Conservation (phyloP, 106 monocot species). For the Dioscorea dumetorum region DNA sequence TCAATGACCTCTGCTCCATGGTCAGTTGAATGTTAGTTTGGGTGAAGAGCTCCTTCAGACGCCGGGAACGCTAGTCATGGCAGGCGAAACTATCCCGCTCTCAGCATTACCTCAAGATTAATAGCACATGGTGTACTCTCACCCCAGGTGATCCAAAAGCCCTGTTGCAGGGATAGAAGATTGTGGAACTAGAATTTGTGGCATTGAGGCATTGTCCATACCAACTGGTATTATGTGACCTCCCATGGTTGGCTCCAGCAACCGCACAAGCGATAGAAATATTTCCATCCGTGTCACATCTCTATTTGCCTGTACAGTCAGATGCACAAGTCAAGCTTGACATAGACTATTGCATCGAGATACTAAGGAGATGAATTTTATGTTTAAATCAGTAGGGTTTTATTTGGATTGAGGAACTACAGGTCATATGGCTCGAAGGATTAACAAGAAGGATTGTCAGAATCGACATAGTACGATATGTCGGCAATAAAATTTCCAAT, state of each 20-base stretch:
- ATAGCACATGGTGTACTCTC: neutral
- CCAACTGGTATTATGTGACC: constrained; percentile 9
- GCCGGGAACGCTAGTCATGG: constrained; percentile 57
- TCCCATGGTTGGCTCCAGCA: constrained; percentile 46
- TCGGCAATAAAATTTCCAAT: too few species aligned
- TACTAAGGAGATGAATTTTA: neutral
- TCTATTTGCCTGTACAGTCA: constrained; percentile 61
- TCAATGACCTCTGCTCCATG: neutral
- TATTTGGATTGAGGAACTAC: neutral
- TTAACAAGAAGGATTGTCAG: neutral
- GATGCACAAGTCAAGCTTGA: neutral
- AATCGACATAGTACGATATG: neutral
- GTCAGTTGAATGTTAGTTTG: constrained; percentile 4
- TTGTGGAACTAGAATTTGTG: constrained; percentile 14
- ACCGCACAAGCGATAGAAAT: constrained; percentile 63
- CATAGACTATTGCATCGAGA: too few species aligned
- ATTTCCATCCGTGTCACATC: constrained; percentile 94
- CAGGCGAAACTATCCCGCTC: constrained; percentile 31
- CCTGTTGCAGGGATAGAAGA: constrained; percentile 44
- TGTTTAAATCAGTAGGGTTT: neutral
- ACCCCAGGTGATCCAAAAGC: constrained; percentile 13
- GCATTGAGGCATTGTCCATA: constrained; percentile 15
- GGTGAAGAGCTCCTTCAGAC: constrained; percentile 1
- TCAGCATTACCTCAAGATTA: constrained; percentile 24
- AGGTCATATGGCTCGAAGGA: neutral